Evolutionary conservation across 257 asterid species (phyloP), one percentile per base, ranked within the genome.

Genomic region (Gardenia jasminoides): DNA sequence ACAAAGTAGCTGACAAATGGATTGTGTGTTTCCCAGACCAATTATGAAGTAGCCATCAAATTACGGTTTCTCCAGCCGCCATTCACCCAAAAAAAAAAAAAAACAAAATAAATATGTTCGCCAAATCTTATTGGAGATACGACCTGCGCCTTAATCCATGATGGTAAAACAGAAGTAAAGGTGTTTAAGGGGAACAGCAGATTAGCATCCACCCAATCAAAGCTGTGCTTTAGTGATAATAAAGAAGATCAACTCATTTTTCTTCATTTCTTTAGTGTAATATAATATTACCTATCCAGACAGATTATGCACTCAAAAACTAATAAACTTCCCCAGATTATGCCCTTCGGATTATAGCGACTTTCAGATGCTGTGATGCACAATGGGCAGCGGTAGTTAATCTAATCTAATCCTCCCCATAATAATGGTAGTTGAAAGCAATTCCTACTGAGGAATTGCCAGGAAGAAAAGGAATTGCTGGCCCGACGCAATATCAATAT

Each of bases 11-110:
- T 17, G 43, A 50, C 47, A 33, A 47, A 16, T 46, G 12, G 58
- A 70, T 26, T 2, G 10, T 59, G 2, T 24, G 3, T 59, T 24
- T 12, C 2, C 28, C 12, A 43, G 7, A 8, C 62, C 76, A 66
- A n/a, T 64, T 5, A 36, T 36, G 41, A 36, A 36, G 3, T 13
- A 50, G 33, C 78, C 78, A 26, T 30, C 73, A 39, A 59, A 19
- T 24, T 16, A 47, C 78, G 46, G 78, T 72, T 24, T 43, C 65
- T 31, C n/a, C 13, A 66, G 79, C 83, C 70, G 83, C 83, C 83
- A 73, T 73, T 61, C 52, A 39, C n/a, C 10, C 77, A 7, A 13
- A 41, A 58, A 39, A 39, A 39, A 13, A 56, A 1, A 15, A 47
- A 70, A 71, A 9, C 15, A 44, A 71, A 1, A 47, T 0, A n/a